phyloP scores from a whole-genome alignment of 2,329 filamentous ascomycete species.

The Aspergillus hiratsukae region DNA sequence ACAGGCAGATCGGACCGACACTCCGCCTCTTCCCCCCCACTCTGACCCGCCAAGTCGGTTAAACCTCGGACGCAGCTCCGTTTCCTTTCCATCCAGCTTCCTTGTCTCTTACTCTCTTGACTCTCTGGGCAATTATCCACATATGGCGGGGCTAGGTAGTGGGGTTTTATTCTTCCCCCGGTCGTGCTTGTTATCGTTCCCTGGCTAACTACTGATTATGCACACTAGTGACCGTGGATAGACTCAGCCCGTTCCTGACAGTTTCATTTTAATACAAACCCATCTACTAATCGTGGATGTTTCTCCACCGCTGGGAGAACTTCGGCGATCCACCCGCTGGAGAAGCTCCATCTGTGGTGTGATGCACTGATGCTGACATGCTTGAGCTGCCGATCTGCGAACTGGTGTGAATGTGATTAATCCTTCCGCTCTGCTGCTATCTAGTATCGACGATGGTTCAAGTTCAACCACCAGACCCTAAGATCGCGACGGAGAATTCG shows the following conservation, averaged over 20 bases:
- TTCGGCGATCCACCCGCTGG: slow-evolving; percentile 1
- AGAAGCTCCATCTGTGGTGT: neutral
- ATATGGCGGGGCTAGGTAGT: no score
- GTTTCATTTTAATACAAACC: neutral
- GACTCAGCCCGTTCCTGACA: neutral
- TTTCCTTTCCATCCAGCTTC: slow-evolving; percentile 16
- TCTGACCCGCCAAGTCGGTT: slow-evolving; percentile 14
- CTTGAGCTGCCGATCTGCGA: neutral
- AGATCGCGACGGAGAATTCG: neutral
- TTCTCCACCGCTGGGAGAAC: slow-evolving; percentile 3
- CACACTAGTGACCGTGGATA: no score
- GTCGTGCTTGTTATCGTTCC: no score
- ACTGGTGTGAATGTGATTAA: neutral
- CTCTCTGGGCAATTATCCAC: neutral
- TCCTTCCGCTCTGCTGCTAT: neutral
- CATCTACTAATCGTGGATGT: neutral
- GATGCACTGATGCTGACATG: neutral
- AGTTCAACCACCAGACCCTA: neutral
- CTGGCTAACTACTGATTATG: no score
- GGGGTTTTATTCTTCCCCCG: no score
- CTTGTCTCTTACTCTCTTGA: no score
- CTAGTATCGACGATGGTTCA: neutral
- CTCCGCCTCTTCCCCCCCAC: slow-evolving; percentile 9
- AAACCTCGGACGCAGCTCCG: slow-evolving; percentile 25
- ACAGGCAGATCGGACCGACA: slow-evolving; percentile 15